Evolutionary conservation across 805 yeast genomes (phyloP), one percentile per base, ranked within the genome.

Genomic region (Yarrowia yakushimensis): DNA sequence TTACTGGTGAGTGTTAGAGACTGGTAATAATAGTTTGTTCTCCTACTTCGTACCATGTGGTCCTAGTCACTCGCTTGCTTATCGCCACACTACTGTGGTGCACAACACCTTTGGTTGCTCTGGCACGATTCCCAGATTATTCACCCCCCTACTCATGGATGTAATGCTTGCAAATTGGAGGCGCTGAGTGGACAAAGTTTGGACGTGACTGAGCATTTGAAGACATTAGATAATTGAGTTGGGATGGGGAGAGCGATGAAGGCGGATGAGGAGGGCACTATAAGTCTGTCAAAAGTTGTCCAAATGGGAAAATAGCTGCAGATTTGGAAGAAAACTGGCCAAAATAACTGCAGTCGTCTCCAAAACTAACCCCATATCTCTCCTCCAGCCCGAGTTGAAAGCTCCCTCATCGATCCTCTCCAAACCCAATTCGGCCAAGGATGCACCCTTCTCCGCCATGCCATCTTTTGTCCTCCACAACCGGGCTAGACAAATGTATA

Each of bases 121-220:
- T n/a, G 28, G 8, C 28, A 25, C 28, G 8, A 25, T 25, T n/a
- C n/a, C n/a, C 31, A 28, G 31, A 28, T 28, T 28, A 28, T 28
- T 10, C 31, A 28, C 3, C 3, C 23, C n/a, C 42, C 20, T 18
- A 37, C 23, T 20, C 22, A 37, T 18, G 4, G 18, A 23, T 13
- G 45, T 41, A 43, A 43, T 43, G 50, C 50, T 43, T 30, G 34
- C 37, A 28, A 45, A 45, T 45, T 36, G 12, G 11, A 9, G 20
- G 5, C 20, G 4, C 20, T 42, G 52, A 45, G 36, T 45, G 52
- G 28, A 45, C 36, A 45, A 17, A 13, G 23, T 30, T 45, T 45
- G 15, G 6, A 25, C 20, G 36, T 45, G 52, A 45, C 52, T 45
- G 52, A 45, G 52, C 52, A 45, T 45, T 45, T 45, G 52, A 45